phyloP scores from a whole-genome alignment of 345 rosid genomes.

The Citrus maxima region DNA sequence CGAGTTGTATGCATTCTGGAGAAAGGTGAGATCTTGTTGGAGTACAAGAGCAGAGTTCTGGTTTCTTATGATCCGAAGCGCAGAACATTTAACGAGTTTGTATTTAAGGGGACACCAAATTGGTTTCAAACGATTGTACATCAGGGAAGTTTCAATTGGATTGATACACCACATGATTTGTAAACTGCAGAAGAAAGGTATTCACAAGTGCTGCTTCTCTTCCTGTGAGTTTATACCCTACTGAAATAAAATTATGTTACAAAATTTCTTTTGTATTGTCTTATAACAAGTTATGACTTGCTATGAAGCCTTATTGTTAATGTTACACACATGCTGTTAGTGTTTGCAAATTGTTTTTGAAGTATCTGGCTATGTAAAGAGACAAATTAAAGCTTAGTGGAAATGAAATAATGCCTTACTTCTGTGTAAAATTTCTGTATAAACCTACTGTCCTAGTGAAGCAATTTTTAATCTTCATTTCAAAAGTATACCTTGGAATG shows the following conservation, averaged over 20 bases:
- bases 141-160: conserved; percentile 69
- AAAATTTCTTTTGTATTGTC: conserved; percentile 6
- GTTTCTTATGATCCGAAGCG: conserved; percentile 62
- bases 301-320: not conserved
- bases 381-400: not conserved
- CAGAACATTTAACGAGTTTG: conserved; percentile 59
- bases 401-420: not conserved
- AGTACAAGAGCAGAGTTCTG: conserved; percentile 68
- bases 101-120: conserved; percentile 54
- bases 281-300: not conserved
- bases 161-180: conserved; percentile 35
- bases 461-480: not conserved
- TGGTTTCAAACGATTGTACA: conserved; percentile 77
- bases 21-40: conserved; percentile 74
- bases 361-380: not conserved
- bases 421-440: not conserved
- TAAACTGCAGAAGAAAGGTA: conserved; percentile 10
- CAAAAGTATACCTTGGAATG: not conserved
- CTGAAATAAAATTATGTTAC: conserved; percentile 17
- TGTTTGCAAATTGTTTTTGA: not conserved
- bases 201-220: not conserved
- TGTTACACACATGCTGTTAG: not conserved
- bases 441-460: not conserved
- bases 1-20: conserved; percentile 56
- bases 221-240: conserved; percentile 18